Conservation (phyloP, 306 rosid genomes). For the peach (Prunus persica) region Prunus_persica_NCBIv2 NC_034014.1:28629501-28630000, state of each 20-base stretch:
- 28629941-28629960: slow-evolving; percentile 72
- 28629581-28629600: slow-evolving; percentile 79
- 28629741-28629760: slow-evolving; percentile 1
- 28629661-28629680: slow-evolving; percentile 87
- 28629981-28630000: slow-evolving; percentile 86
- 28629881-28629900: slow-evolving; percentile 14
- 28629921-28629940: neutral
- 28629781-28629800: slow-evolving; percentile 79
- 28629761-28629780: slow-evolving; percentile 81
- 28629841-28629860: slow-evolving; percentile 87
- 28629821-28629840: slow-evolving; percentile 85
- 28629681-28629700: slow-evolving; percentile 9
- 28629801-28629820: slow-evolving; percentile 53
- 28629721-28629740: neutral
- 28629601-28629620: slow-evolving; percentile 90
- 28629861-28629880: slow-evolving; percentile 50
- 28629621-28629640: slow-evolving; percentile 85
- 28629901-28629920: neutral
- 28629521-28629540: neutral
- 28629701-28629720: slow-evolving; percentile 17
- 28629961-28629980: slow-evolving; percentile 38
- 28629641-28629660: slow-evolving; percentile 71
- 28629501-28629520: slow-evolving; percentile 47
- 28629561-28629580: neutral
- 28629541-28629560: slow-evolving; percentile 13